Base-by-base conservation (phyloP, 1,284 basidiomycete species). In the Trichosporon ovoides region DNA sequence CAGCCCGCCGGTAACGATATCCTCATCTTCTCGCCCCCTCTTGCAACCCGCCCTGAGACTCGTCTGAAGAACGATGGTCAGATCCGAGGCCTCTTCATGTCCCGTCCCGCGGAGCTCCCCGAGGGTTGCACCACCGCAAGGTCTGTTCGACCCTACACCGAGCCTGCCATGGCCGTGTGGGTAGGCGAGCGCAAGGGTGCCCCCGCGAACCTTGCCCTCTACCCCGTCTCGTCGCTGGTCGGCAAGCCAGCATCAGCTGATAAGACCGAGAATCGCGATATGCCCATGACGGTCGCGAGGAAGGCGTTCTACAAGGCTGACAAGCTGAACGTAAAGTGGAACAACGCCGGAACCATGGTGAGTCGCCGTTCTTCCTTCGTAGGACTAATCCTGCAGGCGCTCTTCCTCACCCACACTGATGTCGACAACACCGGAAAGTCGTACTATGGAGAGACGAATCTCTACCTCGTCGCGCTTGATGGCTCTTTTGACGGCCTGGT, bases 271-370 rank as follows among this genome's bases (percentile, higher is more conserved):
- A 72, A 64, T 10, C 69, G 67, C 51, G 69, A 73, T 53, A 62
- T 76, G 57, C 77, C 77, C 2, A 56, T 62, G 40, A 78, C 79
- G 1, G 65, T 71, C 6, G 79, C 80, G n/a, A 78, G 80, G 67
- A 98, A 98, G 81, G 88, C 85, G 1, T 98, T 98, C 77, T 98
- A 87, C 84, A 97, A 97, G 79, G 92, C 94, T 2, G 94, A 98
- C 80, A 88, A 90, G 63, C 84, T 91, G 12, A 84, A 85, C 69
- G 88, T 98, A 78, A 98, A 97, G 79, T 98, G 95, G 95, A 98
- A 98, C 77, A 85, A 85, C 16, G 84, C 93, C 24, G 95, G 95
- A 22, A 81, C 81, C 4, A 80, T 78, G 62, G 76, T 80, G 53
- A 61, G 74, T 66, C 3, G 19, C 7, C 7, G n/a, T 16, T 28